Base-by-base conservation (phyloP, 2,329 filamentous ascomycete genomes). In the Gremmenia infestans region DNA sequence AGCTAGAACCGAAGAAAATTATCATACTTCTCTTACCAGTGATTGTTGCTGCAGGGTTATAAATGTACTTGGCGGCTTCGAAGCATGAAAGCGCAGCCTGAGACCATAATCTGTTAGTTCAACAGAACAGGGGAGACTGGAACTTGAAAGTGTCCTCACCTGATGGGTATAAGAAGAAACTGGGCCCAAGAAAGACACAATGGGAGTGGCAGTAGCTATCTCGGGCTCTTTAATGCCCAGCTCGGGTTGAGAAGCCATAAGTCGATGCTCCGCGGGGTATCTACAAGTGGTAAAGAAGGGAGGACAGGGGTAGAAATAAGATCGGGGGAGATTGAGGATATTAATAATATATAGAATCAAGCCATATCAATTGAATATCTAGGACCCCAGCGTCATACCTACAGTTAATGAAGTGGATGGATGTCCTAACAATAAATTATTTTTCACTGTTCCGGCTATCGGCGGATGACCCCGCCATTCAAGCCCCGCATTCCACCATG, bases 121-220 rank as follows among this genome's bases (percentile, higher is more conserved):
- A 61, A 61, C 55, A 47, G 54, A 58, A 55, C 60, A 45, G 17
- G n/a, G 4, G 19, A 14, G 15, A 22, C 11, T 12, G 11, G n/a
- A 45, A 17, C n/a, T 12, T 22, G 6, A 51, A 58, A 63, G 53
- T 55, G 59, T 57, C 42, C 57, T 47, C 68, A 87, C 85, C 78
- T 88, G 85, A 69, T 89, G 85, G 28, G 85, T 87, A 68, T 87
- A 88, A 36, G 84, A 87, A 23, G 82, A 82, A 63, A 76, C 71
- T 3, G 85, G 85, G 7, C 85, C 85, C 32, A 89, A 71, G 66
- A 82, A 89, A 43, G 82, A 79, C 25, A 83, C 72, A 39, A 66
- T 71, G 23, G 68, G 67, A 37, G 50, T 50, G 15, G 9, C 14
- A 42, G 46, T 8, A 11, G 48, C 25, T 46, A n/a, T 36, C 28